Evolutionary conservation across 257 asterid species (phyloP), one percentile per base, ranked within the genome.

Genomic region (Gardenia jasminoides): DNA sequence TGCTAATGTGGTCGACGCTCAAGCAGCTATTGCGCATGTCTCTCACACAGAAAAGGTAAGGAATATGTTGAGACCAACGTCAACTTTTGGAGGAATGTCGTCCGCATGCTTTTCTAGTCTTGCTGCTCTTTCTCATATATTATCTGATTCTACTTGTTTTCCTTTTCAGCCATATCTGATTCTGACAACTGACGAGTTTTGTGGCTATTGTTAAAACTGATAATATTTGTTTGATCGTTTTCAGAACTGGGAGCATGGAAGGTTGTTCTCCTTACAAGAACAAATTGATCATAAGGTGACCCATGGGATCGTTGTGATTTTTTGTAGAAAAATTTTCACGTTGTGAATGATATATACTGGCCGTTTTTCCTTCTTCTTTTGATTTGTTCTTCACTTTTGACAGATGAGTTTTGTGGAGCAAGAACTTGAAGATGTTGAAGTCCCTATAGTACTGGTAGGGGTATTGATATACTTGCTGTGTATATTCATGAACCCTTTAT

Each of bases 251-350:
- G 98, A 87, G 89, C 78, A 72, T 3, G 95, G 91, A 82, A 88
- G 85, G 90, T 65, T 95, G 88, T 95, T 93, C 83, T 95, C 99
- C 56, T 83, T 95, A 83, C 92, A 95, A 86, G 99, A 93, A 83
- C 98, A 95, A 84, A 87, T 90, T 76, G 85, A 90, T 82, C 97
- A 89, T 80, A 95, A 95, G 97, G 99, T 94, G 74, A 80, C 52
- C 56, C 41, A 50, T 80, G 58, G 41, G 16, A 62, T 66, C 80
- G 62, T 50, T 79, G 62, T 75, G 59, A 76, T 80, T 41, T 41
- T 56, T 71, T 4, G 6, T 28, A 33, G 77, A 44, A 24, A 44
- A 64, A 68, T 54, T 62, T 26, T 64, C 4, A 56, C n/a, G 22
- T 31, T 7, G 20, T 43, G 17, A 26, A 70, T 15, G 43, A 47